A percentile compares a stretch with the other conserved stretches of the same genome.
phyloP scores from a whole-genome alignment of 352 stramenopile genomes.

The Pythium chondricola region DNA sequence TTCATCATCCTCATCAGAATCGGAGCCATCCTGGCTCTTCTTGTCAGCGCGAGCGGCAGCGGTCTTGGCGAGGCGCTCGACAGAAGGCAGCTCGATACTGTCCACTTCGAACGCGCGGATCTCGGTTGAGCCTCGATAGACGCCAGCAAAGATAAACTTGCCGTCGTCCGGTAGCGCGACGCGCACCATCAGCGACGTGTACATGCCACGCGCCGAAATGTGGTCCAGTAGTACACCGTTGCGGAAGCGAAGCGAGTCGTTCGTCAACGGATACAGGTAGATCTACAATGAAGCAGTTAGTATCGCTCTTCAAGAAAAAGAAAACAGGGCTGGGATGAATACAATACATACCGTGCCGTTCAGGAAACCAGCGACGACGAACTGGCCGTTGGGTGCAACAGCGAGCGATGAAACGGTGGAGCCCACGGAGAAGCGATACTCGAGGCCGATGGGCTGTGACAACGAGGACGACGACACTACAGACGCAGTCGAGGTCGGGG shows the following conservation, averaged over 20 bases:
- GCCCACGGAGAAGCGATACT: slow-evolving; percentile 54
- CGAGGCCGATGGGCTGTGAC: slow-evolving; percentile 27
- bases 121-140: slow-evolving; percentile 82
- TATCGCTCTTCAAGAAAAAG: background rate
- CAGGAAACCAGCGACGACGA: slow-evolving; percentile 77
- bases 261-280: slow-evolving; percentile 54
- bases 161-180: slow-evolving; percentile 69
- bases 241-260: slow-evolving; percentile 56
- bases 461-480: slow-evolving; percentile 22
- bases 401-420: slow-evolving; percentile 80
- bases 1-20: slow-evolving; percentile 9
- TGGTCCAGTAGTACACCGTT: slow-evolving; percentile 76
- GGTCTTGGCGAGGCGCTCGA: slow-evolving; percentile 5
- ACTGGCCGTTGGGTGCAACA: slow-evolving; percentile 54
- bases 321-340: background rate
- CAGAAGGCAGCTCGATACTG: slow-evolving; percentile 57
- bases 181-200: slow-evolving; percentile 78
- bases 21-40: background rate
- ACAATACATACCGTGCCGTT: slow-evolving; percentile 45
- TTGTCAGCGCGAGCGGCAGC: background rate
- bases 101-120: slow-evolving; percentile 80
- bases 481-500: slow-evolving; percentile 33
- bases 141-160: slow-evolving; percentile 82
- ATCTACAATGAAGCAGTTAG: slow-evolving; percentile 18
- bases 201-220: slow-evolving; percentile 74